These are phyloP conservation scores for Acer yangbiense DNA, from an alignment of 345 rosid genomes.

Conservation along the genomic window DNA sequence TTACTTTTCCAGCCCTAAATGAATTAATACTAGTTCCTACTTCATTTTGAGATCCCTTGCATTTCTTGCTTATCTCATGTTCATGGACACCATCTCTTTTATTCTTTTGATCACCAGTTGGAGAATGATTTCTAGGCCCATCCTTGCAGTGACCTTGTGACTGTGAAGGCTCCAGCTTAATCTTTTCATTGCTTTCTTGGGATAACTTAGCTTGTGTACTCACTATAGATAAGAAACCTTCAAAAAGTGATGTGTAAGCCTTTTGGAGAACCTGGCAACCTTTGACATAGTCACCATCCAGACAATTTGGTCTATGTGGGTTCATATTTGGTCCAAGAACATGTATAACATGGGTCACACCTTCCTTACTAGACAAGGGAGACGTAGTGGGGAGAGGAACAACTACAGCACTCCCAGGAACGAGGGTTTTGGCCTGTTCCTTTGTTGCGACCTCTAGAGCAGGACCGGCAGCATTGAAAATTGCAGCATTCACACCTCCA, in stretches of 20 bases:
- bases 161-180: slow-evolving; percentile 16
- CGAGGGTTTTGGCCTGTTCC: slow-evolving; percentile 58
- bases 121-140: slow-evolving; percentile 17
- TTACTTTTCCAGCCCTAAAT: slow-evolving; percentile 27
- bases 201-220: slow-evolving; percentile 39
- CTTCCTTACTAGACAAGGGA: slow-evolving; percentile 71
- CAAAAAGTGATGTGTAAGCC: slow-evolving; percentile 79
- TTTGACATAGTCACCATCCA: slow-evolving; percentile 61
- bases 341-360: slow-evolving; percentile 86
- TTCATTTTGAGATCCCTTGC: slow-evolving; percentile 45
- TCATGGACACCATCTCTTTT: slow-evolving; percentile 41
- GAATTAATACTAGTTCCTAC: slow-evolving; percentile 16
- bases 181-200: slow-evolving; percentile 26
- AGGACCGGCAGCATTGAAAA: slow-evolving; percentile 77
- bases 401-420: slow-evolving; percentile 73
- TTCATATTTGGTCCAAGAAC: slow-evolving; percentile 99
- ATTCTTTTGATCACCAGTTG: slow-evolving; percentile 36
- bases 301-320: slow-evolving; percentile 76
- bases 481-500: slow-evolving; percentile 92
- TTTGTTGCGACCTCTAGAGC: slow-evolving; percentile 66
- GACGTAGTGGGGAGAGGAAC: slow-evolving; percentile 83
- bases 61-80: slow-evolving; percentile 54
- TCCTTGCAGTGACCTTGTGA: slow-evolving; percentile 24
- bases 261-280: slow-evolving; percentile 75
- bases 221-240: slow-evolving; percentile 60